Evolutionary conservation across 2,329 filamentous ascomycete species (phyloP).

Genomic region (Arthrobotrys conoides): DNA sequence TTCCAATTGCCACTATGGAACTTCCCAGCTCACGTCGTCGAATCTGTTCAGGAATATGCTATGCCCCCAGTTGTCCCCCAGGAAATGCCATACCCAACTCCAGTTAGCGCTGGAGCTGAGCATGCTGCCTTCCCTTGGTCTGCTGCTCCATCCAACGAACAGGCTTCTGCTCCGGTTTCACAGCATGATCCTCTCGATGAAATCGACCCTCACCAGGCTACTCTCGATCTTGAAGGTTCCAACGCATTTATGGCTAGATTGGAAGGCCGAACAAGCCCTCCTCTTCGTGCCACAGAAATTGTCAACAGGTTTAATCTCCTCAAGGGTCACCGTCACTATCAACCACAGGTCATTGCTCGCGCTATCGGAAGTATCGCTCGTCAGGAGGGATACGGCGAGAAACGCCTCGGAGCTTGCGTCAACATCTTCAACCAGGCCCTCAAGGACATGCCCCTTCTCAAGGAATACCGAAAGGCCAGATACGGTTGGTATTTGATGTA

Average conservation of each 20-base stretch:
- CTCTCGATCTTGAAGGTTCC: constrained; percentile 56
- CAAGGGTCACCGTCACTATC: constrained; percentile 59
- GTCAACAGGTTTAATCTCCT: constrained; percentile 59
- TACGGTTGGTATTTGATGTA: constrained; percentile 95
- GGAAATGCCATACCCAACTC: constrained; percentile 68
- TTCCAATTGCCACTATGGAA: constrained; percentile 70
- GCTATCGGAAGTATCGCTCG: constrained; percentile 60
- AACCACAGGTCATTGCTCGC: constrained; percentile 59
- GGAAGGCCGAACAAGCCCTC: constrained; percentile 57
- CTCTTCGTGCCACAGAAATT: constrained; percentile 59
- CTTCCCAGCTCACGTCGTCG: constrained; percentile 61
- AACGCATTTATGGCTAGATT: constrained; percentile 59
- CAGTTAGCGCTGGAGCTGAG: constrained; percentile 75
- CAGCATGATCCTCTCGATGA: constrained; percentile 78
- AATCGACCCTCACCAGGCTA: constrained; percentile 67
- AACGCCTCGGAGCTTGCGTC: constrained; percentile 56
- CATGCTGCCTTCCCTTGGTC: constrained; percentile 80
- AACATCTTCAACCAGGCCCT: constrained; percentile 86
- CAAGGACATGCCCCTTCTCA: constrained; percentile 85
- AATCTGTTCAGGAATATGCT: constrained; percentile 68
- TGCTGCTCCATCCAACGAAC: constrained; percentile 90
- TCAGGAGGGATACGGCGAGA: constrained; percentile 58
- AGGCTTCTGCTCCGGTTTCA: constrained; percentile 69
- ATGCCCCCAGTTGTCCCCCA: constrained; percentile 63
- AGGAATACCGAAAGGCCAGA: constrained; percentile 87